Percentiles rank a stretch among this genome's conserved stretches.
These are phyloP conservation scores for Sorghum bicolor DNA, from an alignment of 176 grass and related monocot genomes.

Conservation along the genomic window DNA sequence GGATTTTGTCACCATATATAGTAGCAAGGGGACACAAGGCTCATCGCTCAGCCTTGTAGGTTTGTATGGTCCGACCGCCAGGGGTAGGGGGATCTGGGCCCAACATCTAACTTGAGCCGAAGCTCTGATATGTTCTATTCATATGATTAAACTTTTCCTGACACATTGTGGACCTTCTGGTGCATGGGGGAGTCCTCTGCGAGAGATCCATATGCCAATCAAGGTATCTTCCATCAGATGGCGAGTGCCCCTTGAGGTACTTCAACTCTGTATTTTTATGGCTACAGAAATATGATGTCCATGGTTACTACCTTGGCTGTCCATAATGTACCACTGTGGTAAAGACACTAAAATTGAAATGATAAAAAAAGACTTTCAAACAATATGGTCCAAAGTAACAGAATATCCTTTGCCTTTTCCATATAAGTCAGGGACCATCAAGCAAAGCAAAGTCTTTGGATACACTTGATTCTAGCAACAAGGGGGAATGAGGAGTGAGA, in stretches of 20 bases:
- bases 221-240: not conserved
- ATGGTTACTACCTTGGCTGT: not conserved
- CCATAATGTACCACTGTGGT: not conserved
- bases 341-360: not conserved
- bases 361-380: not conserved
- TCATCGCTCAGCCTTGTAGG: no score
- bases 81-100: no score
- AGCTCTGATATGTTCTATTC: no score
- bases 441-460: not conserved
- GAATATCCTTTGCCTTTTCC: not conserved
- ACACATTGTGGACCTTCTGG: not conserved
- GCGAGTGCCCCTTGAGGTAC: not conserved
- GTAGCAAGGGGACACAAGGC: no score
- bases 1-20: no score
- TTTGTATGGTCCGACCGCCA: no score
- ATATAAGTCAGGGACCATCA: not conserved
- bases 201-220: not conserved
- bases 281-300: not conserved
- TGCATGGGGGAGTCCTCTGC: not conserved
- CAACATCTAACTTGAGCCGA: no score
- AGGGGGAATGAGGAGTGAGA: not conserved
- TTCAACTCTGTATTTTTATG: not conserved
- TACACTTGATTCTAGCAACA: not conserved
- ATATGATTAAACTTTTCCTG: not conserved
- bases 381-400: not conserved